phyloP scores from a whole-genome alignment of 2,329 filamentous ascomycete species.

The Annulohypoxylon truncatum region DNA sequence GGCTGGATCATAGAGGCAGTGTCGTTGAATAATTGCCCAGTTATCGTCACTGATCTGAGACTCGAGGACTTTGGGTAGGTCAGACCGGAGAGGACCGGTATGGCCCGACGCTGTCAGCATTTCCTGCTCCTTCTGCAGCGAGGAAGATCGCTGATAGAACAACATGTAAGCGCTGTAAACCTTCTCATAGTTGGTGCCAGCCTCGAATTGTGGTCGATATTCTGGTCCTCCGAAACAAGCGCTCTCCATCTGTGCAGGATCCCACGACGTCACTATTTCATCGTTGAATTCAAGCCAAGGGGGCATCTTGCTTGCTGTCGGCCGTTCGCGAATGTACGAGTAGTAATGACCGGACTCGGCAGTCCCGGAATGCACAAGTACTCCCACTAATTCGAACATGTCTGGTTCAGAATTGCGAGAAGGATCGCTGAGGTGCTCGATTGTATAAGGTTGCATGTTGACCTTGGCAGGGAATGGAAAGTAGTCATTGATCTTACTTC shows the following conservation, averaged over 20 bases:
- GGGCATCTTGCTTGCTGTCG: constrained; percentile 60
- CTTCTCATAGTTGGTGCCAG: constrained; percentile 69
- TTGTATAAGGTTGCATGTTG: constrained; percentile 89
- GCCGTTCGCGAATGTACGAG: constrained; percentile 88
- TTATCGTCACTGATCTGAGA: constrained; percentile 79
- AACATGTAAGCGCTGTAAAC: constrained; percentile 95
- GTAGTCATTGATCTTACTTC: constrained; percentile 94
- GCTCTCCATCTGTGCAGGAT: constrained; percentile 76
- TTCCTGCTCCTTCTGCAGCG: constrained; percentile 66
- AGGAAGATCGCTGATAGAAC: constrained; percentile 87
- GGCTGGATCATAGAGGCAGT: constrained; percentile 80
- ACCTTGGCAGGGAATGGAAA: constrained; percentile 88
- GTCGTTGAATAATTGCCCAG: constrained; percentile 76
- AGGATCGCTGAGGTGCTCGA: constrained; percentile 80
- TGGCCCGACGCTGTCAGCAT: constrained; percentile 54
- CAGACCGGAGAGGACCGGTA: constrained; percentile 58
- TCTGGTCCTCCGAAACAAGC: constrained; percentile 84
- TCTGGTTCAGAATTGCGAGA: constrained; percentile 70
- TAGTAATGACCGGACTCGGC: constrained; percentile 98
- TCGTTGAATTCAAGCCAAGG: constrained; percentile 96
- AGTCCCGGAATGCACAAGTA: constrained; percentile 92
- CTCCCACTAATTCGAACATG: constrained; percentile 91
- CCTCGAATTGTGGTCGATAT: constrained; percentile 61
- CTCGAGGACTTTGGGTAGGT: constrained; percentile 59
- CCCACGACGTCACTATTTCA: constrained; percentile 80